These are phyloP conservation scores for Brettanomyces sp. DNA, from an alignment of 805 yeast species.

Conservation along the genomic window DNA sequence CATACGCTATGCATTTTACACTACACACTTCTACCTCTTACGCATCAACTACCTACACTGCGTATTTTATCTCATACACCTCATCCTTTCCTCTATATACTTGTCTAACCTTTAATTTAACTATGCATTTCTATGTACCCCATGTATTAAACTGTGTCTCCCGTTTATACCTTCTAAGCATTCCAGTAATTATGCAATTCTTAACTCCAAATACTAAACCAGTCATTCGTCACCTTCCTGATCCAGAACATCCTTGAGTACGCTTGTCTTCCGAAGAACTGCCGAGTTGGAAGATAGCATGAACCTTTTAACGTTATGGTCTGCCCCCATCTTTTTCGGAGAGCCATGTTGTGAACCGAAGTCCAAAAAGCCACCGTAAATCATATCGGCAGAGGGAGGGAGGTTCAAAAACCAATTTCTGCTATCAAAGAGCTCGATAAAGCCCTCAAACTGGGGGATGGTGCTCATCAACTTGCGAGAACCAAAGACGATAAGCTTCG, in stretches of 20 bases:
- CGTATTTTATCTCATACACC: too few species aligned
- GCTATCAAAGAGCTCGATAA: slow-evolving; percentile 46
- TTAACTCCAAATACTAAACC: background rate
- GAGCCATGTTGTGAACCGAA: slow-evolving; percentile 3
- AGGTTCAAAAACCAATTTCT: slow-evolving; percentile 59
- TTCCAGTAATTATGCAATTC: too few species aligned
- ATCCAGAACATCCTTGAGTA: slow-evolving; percentile 13
- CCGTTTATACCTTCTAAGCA: too few species aligned
- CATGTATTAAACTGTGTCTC: too few species aligned
- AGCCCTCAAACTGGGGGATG: slow-evolving; percentile 44
- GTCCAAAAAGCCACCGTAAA: slow-evolving; percentile 22
- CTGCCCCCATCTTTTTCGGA: slow-evolving; percentile 3
- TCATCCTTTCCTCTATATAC: too few species aligned
- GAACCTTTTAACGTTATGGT: background rate
- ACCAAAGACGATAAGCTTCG: slow-evolving; percentile 78
- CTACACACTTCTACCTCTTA: too few species aligned
- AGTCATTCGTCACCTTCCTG: slow-evolving; percentile 3
- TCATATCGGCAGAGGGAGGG: slow-evolving; percentile 32
- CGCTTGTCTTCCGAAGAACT: slow-evolving; percentile 9
- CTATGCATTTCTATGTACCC: too few species aligned
- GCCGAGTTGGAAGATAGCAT: slow-evolving; percentile 5
- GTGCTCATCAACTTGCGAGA: slow-evolving; percentile 53
- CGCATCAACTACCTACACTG: too few species aligned
- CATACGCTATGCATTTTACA: too few species aligned
- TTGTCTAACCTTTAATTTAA: too few species aligned